Evolutionary conservation across 495 filamentous ascomycete genomes (phyloP), one percentile per base, ranked within the genome.

Genomic region (Antarctomyces pellizariae): DNA sequence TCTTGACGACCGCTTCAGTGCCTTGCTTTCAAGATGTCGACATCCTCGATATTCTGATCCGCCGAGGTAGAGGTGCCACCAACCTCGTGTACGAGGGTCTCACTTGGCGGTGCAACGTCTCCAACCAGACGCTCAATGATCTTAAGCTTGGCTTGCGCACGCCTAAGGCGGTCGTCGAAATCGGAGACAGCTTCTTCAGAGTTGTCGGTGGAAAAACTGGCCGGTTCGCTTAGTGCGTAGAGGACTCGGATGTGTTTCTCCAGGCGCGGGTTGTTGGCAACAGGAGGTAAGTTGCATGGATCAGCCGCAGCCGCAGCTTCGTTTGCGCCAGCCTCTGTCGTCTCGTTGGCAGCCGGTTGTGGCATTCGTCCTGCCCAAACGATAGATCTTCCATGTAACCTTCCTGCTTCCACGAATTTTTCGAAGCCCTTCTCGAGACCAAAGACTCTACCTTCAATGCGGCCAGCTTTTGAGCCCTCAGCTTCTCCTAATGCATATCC

Each of bases 361-460:
- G 45, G 20, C 25, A 71, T 47, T 35, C 71, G 52, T 11, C 66
- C 63, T 20, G 71, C 64, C 86, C 83, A 95, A 20, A 95, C 62
- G 1, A 71, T 47, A 2, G 75, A 67, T 41, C 65, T 70, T n/a
- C 86, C 82, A 38, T 83, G 74, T 12, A 99, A 43, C 29, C 56
- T 57, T 1, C 86, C 89, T 39, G 80, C 61, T 31, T 75, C 69
- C 8, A 68, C 36, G 38, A 78, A 91, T 49, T 90, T 93, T 41
- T 86, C 76, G 32, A 84, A 95, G 1, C 83, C 86, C 37, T 86
- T 89, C 41, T 89, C 75, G 2, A 95, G 60, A 0, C 84, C 86
- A 43, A 95, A 77, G 7, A 75, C 57, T 18, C 76, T 74, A 20
- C 89, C 89, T 60, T 99, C 86, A 24, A 73, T 64, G 16, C 67